Evolutionary conservation across 805 yeast genomes (phyloP), one percentile per base, ranked within the genome.

Genomic region (Wickerhamiella vanderwaltii): DNA sequence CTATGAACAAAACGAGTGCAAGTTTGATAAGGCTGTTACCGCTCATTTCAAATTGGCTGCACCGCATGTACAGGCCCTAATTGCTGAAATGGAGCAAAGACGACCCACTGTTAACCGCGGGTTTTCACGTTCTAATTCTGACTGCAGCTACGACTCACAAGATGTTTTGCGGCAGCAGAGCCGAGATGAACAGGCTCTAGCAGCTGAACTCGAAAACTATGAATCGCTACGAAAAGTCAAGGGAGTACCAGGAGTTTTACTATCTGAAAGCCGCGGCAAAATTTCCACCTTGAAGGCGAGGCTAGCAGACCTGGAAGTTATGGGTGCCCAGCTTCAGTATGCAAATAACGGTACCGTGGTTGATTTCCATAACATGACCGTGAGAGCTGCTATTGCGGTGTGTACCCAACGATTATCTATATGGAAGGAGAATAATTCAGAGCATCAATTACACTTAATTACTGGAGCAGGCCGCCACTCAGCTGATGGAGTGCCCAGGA

Each of bases 401-500:
- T 32, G 39, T 15, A 34, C 39, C 26, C 34, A 37, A 17, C 24
- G 28, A n/a, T 19, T 44, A 6, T 28, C 23, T 12, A 24, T 23
- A 4, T 41, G 44, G 44, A 31, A 25, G 24, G 25, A 11, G 11
- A 19, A 22, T 15, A 20, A 25, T 7, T 6, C 13, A 16, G 29
- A 24, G 13, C 9, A 30, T 13, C 9, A 31, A 17, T 20, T 41
- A 3, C 35, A 43, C 22, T 38, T 48, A 4, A 43, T 46, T 16
- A 48, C 48, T 9, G 51, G 51, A 19, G 46, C 48, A 0, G 51
- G 51, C 15, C 34, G 35, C 24, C 50, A 47, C 40, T 47, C 50
- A 1, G 29, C 16, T 6, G 32, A 39, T 9, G 47, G 50, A 6
- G 45, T 46, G 5, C 47, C 50, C 5, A 25, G 30, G 13, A 41